Conservation (phyloP, 257 asterid species). For the Nicotiana paniculata region DNA sequence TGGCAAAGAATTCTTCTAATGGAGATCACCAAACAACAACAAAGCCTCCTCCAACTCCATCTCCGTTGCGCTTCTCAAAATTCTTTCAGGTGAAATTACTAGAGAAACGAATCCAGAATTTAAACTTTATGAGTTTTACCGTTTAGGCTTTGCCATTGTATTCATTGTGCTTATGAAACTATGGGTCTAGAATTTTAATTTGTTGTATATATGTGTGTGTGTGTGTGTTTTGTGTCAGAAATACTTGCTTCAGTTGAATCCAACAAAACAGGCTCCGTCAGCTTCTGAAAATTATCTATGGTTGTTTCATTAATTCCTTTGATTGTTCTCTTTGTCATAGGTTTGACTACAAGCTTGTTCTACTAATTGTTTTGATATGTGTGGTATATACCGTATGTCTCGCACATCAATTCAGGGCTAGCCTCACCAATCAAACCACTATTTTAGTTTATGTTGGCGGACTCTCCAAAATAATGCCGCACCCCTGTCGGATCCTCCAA, state of each 20-base stretch:
- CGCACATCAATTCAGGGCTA: not conserved
- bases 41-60: constrained; percentile 73
- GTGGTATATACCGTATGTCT: not conserved
- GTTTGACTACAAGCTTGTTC: not conserved
- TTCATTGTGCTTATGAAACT: not conserved
- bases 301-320: not conserved
- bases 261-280: too few species aligned
- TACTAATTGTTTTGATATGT: not conserved
- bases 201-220: not conserved
- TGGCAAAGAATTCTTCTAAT: constrained; percentile 16
- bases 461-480: too few species aligned
- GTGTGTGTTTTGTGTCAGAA: too few species aligned
- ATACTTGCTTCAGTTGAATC: not conserved
- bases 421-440: not conserved
- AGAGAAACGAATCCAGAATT: too few species aligned
- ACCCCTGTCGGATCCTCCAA: too few species aligned
- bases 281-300: too few species aligned
- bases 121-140: too few species aligned
- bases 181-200: not conserved
- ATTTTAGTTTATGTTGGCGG: not conserved
- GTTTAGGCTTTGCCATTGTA: not conserved
- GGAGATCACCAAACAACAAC: constrained; percentile 26
- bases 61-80: constrained; percentile 62
- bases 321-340: not conserved
- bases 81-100: constrained; percentile 41